phyloP scores from a whole-genome alignment of 495 filamentous ascomycete genomes.

The Aspergillus affinis region DNA sequence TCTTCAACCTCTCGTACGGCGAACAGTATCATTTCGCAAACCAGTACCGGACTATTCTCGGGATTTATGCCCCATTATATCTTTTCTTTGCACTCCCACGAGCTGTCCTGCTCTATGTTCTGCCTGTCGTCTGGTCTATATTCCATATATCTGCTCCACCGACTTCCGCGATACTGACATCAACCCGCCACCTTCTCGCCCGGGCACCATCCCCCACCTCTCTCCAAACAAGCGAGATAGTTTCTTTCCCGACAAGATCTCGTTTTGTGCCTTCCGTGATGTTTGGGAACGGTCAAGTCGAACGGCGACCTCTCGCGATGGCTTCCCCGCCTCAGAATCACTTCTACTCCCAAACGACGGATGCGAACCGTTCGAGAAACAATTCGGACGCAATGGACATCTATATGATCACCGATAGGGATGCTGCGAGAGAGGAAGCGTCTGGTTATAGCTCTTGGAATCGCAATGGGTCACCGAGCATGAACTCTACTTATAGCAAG shows the following conservation, averaged over 20 bases:
- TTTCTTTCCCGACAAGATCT: not conserved
- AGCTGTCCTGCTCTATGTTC: slow-evolving; percentile 8
- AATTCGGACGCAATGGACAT: slow-evolving; percentile 48
- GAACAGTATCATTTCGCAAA: slow-evolving; percentile 5
- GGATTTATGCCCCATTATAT: slow-evolving; percentile 3
- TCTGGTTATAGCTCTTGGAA: slow-evolving; percentile 24
- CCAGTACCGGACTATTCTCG: not conserved
- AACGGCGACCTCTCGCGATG: slow-evolving; percentile 20
- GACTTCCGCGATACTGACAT: slow-evolving; percentile 7
- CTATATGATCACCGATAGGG: slow-evolving; percentile 39
- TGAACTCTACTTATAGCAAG: slow-evolving; percentile 31
- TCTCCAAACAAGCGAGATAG: not conserved
- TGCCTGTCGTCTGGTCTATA: slow-evolving; percentile 10
- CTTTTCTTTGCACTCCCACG: not conserved
- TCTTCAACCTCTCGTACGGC: slow-evolving; percentile 1
- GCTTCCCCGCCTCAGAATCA: slow-evolving; percentile 22
- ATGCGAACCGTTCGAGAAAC: slow-evolving; percentile 33
- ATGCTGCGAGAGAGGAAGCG: slow-evolving; percentile 27
- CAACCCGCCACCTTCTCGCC: slow-evolving; percentile 5
- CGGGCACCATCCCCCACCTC: slow-evolving; percentile 2
- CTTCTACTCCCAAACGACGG: slow-evolving; percentile 32
- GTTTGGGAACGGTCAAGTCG: slow-evolving; percentile 19
- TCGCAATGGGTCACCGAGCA: slow-evolving; percentile 34
- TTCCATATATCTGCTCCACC: slow-evolving; percentile 4
- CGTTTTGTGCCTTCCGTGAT: slow-evolving; percentile 6